Evolutionary conservation across 2,329 filamentous ascomycete genomes (phyloP).

Genomic region (Hirsutella thompsonii): DNA sequence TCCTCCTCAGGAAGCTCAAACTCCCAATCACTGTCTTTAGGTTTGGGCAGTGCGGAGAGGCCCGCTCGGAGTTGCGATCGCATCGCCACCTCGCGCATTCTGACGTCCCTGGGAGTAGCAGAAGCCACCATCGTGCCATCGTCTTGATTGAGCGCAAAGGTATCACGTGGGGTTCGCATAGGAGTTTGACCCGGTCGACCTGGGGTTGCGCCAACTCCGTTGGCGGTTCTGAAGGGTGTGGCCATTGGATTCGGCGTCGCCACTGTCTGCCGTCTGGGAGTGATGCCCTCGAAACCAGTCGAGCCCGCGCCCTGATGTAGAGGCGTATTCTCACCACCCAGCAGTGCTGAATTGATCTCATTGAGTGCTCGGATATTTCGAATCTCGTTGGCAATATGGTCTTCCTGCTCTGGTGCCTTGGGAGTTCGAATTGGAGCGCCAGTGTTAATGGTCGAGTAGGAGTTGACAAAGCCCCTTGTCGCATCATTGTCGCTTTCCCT

Average conservation of each 20-base stretch:
- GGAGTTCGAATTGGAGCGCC: conserved; percentile 86
- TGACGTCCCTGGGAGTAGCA: conserved; percentile 66
- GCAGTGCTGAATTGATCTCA: conserved; percentile 81
- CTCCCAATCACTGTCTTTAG: conserved; percentile 90
- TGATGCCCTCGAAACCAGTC: conserved; percentile 77
- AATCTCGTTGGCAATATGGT: conserved; percentile 93
- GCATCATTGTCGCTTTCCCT: conserved; percentile 71
- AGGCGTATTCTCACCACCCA: conserved; percentile 89
- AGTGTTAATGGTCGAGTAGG: conserved; percentile 71
- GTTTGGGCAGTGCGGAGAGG: conserved; percentile 76
- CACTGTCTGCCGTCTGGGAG: conserved; percentile 66
- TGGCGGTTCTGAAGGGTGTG: conserved; percentile 60
- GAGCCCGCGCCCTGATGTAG: conserved; percentile 70
- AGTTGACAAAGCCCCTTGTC: conserved; percentile 74
- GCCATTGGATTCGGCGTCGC: conserved; percentile 94
- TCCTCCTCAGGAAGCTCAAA: conserved; percentile 81
- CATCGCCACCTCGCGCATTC: conserved; percentile 54
- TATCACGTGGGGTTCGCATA: conserved; percentile 78
- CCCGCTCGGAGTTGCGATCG: conserved; percentile 57
- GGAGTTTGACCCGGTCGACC: conserved; percentile 66
- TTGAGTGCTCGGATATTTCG: conserved; percentile 85
- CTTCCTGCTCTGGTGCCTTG: conserved; percentile 80
- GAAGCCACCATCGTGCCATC: conserved; percentile 55
- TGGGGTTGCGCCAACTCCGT: conserved; percentile 56
- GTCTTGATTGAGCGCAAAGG: conserved; percentile 67